phyloP scores from a whole-genome alignment of 345 rosid species.

The Fremontodendron californicum region DNA sequence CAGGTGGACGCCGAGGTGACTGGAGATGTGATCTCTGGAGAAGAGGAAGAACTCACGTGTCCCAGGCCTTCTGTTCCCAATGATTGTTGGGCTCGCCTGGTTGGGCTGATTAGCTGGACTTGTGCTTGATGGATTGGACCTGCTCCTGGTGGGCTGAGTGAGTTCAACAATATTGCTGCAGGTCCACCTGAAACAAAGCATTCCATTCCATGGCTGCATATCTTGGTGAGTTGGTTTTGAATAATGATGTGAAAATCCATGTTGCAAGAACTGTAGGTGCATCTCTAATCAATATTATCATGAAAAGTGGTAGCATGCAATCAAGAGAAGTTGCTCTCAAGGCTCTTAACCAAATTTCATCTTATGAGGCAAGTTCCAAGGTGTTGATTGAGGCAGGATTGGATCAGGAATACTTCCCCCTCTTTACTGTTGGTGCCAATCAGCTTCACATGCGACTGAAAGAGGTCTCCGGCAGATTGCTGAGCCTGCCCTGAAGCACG shows the following conservation, averaged over 20 bases:
- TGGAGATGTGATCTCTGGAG: no score
- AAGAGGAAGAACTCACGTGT: no score
- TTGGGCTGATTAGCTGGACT: no score
- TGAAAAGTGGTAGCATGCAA: conserved; percentile 63
- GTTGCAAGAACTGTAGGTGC: conserved; percentile 81
- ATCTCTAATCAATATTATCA: conserved; percentile 65
- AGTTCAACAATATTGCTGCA: no score
- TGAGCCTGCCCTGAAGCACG: conserved; percentile 80
- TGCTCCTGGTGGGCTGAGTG: no score
- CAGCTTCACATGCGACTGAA: conserved; percentile 84
- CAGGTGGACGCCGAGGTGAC: no score
- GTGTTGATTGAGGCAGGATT: conserved; percentile 70
- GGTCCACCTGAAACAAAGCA: conserved; percentile 77
- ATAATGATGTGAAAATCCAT: conserved; percentile 66
- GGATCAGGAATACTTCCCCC: conserved; percentile 94
- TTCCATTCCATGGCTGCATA: conserved; percentile 81
- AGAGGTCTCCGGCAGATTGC: conserved; percentile 88
- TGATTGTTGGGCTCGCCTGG: no score
- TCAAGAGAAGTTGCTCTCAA: conserved; percentile 80
- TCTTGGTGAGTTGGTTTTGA: conserved; percentile 81
- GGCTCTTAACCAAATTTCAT: conserved; percentile 84
- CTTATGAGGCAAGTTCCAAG: conserved; percentile 70
- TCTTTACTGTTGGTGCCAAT: conserved; percentile 68
- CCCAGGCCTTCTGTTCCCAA: no score
- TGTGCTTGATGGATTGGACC: no score